Base-by-base conservation (phyloP, 2,329 filamentous ascomycete genomes). In the Fusarium xyrophilum region DNA sequence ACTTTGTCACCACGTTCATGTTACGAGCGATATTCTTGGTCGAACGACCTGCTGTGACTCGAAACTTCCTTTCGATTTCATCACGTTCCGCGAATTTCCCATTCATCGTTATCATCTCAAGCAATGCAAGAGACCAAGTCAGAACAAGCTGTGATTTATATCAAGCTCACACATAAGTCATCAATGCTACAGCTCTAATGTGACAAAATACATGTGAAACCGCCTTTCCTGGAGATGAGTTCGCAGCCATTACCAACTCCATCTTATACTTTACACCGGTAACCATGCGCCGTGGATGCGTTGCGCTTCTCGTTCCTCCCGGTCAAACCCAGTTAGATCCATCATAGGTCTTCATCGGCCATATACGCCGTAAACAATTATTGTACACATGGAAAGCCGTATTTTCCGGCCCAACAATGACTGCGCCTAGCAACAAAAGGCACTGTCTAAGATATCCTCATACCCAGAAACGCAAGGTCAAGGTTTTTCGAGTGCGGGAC, bases 171-270 rank as follows among this genome's bases (percentile, higher is more conserved):
- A 69, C 63, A 63, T 56, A 67, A 70, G 60, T 67, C 71, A 43
- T 66, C 67, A 54, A 59, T 68, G 52, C 67, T 70, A 63, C 35
- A 69, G 63, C 56, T 74, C 65, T 69, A 69, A 61, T 66, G 62
- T 73, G 69, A 73, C 66, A 72, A 68, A 67, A 69, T 73, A 74
- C 73, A 75, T 71, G 70, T 68, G 59, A 73, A 72, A 53, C 69
- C 60, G 53, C 67, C 64, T 65, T 68, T 69, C 63, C 56, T 64
- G 48, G 75, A 77, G 74, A 72, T 75, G 74, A 77, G 72, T 75
- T 73, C 67, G 66, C 57, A 71, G 60, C 64, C 70, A 74, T 72
- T 73, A 72, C 60, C 65, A 63, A 58, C 65, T 68, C 63, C 60
- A 62, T 55, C 62, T 59, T 68, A 68, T 73, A 70, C 73, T 74